A percentile compares a stretch with the other conserved stretches of the same genome.
Evolutionary conservation across 257 asterid species (phyloP).

Genomic region (Solanum tarapatanum): DNA sequence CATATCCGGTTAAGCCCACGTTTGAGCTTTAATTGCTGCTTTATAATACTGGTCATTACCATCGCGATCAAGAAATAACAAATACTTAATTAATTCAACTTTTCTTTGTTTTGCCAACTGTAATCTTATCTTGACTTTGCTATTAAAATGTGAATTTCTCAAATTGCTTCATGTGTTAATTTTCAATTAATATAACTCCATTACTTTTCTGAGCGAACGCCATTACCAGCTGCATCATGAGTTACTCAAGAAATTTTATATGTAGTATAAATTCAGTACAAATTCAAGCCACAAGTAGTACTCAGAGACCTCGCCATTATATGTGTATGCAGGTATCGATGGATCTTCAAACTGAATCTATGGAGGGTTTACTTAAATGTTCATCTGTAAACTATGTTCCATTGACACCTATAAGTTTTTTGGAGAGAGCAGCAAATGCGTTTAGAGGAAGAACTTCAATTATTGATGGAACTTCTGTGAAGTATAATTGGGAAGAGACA

Average conservation of each 20-base stretch:
- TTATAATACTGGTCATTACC: not conserved
- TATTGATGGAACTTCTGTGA: slow-evolving; percentile 11
- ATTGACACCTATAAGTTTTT: slow-evolving; percentile 25
- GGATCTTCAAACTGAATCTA: not conserved
- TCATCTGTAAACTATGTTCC: slow-evolving; percentile 19
- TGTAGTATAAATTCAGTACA: not conserved
- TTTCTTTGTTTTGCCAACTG: not conserved
- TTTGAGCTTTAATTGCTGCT: not conserved
- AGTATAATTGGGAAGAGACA: slow-evolving; percentile 27
- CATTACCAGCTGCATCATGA: not conserved
- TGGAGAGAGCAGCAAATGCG: slow-evolving; percentile 26
- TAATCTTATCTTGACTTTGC: too few relatives aligned
- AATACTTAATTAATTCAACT: not conserved
- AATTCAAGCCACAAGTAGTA: not conserved
- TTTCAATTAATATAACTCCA: not conserved
- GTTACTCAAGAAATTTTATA: not conserved
- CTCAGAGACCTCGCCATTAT: not conserved
- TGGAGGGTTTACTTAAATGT: slow-evolving; percentile 8
- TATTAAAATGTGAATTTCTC: not conserved
- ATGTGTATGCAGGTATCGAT: not conserved
- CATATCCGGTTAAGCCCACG: not conserved
- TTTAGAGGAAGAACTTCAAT: slow-evolving; percentile 26
- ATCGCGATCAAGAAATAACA: not conserved
- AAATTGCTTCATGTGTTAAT: not conserved
- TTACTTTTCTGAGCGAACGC: not conserved